These are phyloP conservation scores for Thalassiosira gravida DNA, from an alignment of 352 stramenopile genomes.

Conservation along the genomic window DNA sequence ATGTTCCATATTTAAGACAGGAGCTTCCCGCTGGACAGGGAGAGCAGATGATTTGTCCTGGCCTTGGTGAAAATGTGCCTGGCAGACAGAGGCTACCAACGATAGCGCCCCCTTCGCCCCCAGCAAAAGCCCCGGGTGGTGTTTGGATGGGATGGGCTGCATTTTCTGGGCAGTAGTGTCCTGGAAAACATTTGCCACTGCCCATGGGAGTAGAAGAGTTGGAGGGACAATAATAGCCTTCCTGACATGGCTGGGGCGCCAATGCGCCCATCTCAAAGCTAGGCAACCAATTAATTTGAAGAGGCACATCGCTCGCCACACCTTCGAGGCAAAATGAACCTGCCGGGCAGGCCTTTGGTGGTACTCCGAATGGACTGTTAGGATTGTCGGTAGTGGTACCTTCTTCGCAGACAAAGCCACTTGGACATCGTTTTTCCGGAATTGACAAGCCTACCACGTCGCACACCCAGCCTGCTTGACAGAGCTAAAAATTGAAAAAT, in stretches of 20 bases:
- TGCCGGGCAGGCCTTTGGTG: conserved; percentile 89
- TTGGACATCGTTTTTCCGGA: conserved; percentile 91
- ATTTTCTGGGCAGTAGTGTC: conserved; percentile 94
- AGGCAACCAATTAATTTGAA: conserved; percentile 91
- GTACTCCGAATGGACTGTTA: conserved; percentile 76
- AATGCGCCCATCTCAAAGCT: conserved; percentile 86
- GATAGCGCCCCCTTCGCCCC: conserved; percentile 87
- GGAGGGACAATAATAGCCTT: conserved; percentile 93
- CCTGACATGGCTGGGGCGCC: conserved; percentile 91
- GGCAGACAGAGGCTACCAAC: conserved; percentile 94
- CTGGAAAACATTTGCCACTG: conserved; percentile 89
- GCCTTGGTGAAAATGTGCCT: conserved; percentile 93
- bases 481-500: conserved; percentile 83
- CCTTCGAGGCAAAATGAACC: conserved; percentile 95
- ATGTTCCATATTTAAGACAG: conserved; percentile 93
- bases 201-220: conserved; percentile 88
- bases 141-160: conserved; percentile 89
- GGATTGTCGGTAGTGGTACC: conserved; percentile 92
- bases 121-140: conserved; percentile 91
- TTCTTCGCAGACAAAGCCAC: conserved; percentile 92
- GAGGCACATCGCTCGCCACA: conserved; percentile 88
- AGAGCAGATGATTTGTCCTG: conserved; percentile 88
- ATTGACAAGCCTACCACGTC: conserved; percentile 90
- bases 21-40: conserved; percentile 93
- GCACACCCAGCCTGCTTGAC: conserved; percentile 94